A percentile compares a stretch with the other conserved stretches of the same genome.
phyloP scores from a whole-genome alignment of 2,329 filamentous ascomycete genomes.

The Talaromyces funiculosus region DNA sequence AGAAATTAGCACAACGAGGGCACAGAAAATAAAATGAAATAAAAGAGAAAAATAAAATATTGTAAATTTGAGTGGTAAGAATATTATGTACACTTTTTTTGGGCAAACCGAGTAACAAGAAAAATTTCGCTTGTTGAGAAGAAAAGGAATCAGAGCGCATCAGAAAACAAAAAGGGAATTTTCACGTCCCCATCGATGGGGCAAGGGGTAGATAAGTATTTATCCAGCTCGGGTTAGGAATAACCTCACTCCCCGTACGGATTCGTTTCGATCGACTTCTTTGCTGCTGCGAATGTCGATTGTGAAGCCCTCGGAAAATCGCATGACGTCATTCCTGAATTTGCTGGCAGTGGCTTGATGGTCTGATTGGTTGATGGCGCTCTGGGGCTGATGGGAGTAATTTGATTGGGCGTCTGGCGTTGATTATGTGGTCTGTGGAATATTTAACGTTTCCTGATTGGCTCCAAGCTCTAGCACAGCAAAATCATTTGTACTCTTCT shows the following conservation, averaged over 20 bases:
- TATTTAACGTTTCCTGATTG: neutral
- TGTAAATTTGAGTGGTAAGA: neutral
- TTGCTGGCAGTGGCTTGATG: neutral
- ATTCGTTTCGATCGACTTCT: neutral
- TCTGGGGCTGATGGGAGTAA: no score
- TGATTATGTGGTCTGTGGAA: neutral
- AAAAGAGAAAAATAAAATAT: neutral
- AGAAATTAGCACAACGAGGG: neutral
- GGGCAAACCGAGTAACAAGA: neutral
- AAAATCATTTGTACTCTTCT: neutral
- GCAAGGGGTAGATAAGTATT: neutral
- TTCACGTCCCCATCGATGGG: neutral
- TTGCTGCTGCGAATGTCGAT: neutral
- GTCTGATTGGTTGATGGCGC: neutral
- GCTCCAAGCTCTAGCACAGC: neutral
- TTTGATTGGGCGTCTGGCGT: neutral
- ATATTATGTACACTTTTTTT: neutral
- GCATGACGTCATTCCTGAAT: neutral
- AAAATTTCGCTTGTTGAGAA: neutral
- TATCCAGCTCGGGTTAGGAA: neutral
- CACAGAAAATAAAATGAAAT: neutral
- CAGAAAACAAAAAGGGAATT: neutral
- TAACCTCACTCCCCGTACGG: neutral
- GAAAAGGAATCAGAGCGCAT: neutral
- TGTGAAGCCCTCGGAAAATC: neutral